Evolutionary conservation across 129 eudicot genomes (phyloP).

Genomic region (Smallanthus sonchifolius): DNA sequence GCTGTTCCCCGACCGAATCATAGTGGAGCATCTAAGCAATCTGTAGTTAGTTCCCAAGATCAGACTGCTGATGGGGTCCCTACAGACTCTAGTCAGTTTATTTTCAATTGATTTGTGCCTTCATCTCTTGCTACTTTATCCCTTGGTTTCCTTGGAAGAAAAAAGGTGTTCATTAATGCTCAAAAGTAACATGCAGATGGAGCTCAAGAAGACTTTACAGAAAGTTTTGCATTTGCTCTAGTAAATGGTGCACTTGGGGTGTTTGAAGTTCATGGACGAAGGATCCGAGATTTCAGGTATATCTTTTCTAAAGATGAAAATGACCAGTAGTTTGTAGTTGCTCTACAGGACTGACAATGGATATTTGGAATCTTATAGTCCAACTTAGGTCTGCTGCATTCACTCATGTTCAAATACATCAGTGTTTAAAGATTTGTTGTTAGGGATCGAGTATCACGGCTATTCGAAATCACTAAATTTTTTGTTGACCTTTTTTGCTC

Average conservation of each 20-base stretch:
- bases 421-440: not conserved
- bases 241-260: slow-evolving; percentile 98
- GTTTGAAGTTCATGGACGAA: slow-evolving; percentile 95
- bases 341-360: not conserved
- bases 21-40: slow-evolving; percentile 49
- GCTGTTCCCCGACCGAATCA: slow-evolving; percentile 80
- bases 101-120: slow-evolving; percentile 1
- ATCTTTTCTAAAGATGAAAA: not conserved
- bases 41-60: slow-evolving; percentile 51
- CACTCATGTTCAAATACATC: not conserved
- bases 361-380: not conserved
- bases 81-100: slow-evolving; percentile 61
- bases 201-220: slow-evolving; percentile 88
- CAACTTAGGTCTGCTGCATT: not conserved
- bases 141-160: not conserved
- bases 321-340: not conserved
- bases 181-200: slow-evolving; percentile 52
- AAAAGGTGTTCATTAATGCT: slow-evolving; percentile 18
- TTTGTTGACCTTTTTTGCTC: too few relatives aligned
- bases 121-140: not conserved
- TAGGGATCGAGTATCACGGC: too few relatives aligned
- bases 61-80: slow-evolving; percentile 36
- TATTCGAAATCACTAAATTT: too few relatives aligned
- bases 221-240: slow-evolving; percentile 89
- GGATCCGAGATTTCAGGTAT: slow-evolving; percentile 95